phyloP scores from a whole-genome alignment of 2,329 filamentous ascomycete species.

The Fusarium algeriense region DNA sequence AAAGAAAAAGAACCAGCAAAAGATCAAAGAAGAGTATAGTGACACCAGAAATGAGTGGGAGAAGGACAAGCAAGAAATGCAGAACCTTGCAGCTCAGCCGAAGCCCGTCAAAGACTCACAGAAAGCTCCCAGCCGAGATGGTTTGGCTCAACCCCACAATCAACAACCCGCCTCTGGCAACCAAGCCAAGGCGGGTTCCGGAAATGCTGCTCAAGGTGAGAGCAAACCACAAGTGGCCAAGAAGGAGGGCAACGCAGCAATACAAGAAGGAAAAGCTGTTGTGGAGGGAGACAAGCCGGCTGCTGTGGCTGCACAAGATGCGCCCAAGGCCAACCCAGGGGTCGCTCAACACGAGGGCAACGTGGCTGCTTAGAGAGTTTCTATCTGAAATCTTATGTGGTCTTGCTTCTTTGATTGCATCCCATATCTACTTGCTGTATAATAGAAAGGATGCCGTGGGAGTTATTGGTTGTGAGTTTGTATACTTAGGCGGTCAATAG shows the following conservation, averaged over 20 bases:
- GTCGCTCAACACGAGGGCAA: slow-evolving; percentile 23
- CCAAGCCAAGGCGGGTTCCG: slow-evolving; percentile 17
- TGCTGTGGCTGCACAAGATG: slow-evolving; percentile 19
- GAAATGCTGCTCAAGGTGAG: slow-evolving; percentile 24
- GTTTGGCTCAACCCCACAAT: slow-evolving; percentile 29
- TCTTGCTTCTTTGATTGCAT: background rate
- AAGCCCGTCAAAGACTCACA: slow-evolving; percentile 25
- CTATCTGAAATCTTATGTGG: background rate
- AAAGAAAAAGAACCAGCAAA: slow-evolving; percentile 80
- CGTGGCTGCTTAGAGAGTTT: slow-evolving; percentile 26
- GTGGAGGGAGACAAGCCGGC: slow-evolving; percentile 27
- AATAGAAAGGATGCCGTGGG: slow-evolving; percentile 37
- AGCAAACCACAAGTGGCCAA: slow-evolving; percentile 19
- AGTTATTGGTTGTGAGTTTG: slow-evolving; percentile 10
- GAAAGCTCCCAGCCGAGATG: slow-evolving; percentile 33
- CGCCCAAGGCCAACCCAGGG: slow-evolving; percentile 15
- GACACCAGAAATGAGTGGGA: slow-evolving; percentile 86
- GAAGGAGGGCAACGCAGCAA: slow-evolving; percentile 11
- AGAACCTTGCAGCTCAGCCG: slow-evolving; percentile 65
- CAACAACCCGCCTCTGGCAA: slow-evolving; percentile 22
- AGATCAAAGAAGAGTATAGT: slow-evolving; percentile 81
- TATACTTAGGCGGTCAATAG: slow-evolving; percentile 2
- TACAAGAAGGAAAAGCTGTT: slow-evolving; percentile 10
- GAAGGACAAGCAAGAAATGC: slow-evolving; percentile 85
- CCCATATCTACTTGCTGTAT: slow-evolving; percentile 25